Conservation (phyloP, 331 rosid genomes). For the Dryas integrifolia region DNA sequence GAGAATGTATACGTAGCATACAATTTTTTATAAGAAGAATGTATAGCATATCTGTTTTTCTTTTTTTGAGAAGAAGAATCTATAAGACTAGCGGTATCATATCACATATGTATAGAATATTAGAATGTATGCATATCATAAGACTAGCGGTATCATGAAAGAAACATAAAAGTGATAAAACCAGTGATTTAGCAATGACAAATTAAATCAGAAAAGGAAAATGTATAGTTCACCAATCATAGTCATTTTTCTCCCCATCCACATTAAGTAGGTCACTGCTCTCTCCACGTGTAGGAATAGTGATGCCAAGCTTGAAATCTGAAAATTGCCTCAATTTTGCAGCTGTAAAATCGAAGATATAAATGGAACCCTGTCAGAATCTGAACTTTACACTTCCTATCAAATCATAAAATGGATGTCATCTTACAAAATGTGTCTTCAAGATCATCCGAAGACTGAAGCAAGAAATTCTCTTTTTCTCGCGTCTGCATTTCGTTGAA, state of each 20-base stretch:
- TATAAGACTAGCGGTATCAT: neutral
- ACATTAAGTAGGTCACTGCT: slow-evolving; percentile 60
- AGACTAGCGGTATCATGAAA: neutral
- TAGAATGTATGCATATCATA: neutral
- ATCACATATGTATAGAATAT: too few relatives aligned
- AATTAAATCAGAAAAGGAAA: slow-evolving; percentile 7
- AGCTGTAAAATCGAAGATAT: slow-evolving; percentile 46
- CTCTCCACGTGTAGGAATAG: slow-evolving; percentile 68
- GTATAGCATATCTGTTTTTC: too few relatives aligned
- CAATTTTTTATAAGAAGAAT: neutral
- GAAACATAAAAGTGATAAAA: neutral
- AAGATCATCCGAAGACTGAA: slow-evolving; percentile 64
- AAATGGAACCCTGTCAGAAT: slow-evolving; percentile 12
- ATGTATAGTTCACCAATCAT: slow-evolving; percentile 56
- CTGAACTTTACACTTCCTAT: slow-evolving; percentile 8
- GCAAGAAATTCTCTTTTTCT: slow-evolving; percentile 71
- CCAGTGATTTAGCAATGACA: slow-evolving; percentile 11
- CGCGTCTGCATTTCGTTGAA: slow-evolving; percentile 67
- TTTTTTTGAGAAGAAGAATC: neutral
- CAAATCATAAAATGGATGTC: slow-evolving; percentile 20
- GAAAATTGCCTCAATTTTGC: slow-evolving; percentile 61
- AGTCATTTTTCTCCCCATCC: slow-evolving; percentile 75
- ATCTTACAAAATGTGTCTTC: slow-evolving; percentile 67
- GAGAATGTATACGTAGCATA: neutral
- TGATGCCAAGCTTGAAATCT: slow-evolving; percentile 55